A percentile compares a stretch with the other conserved stretches of the same genome.
Evolutionary conservation across 2,329 filamentous ascomycete species (phyloP).

Genomic region (Neophaeococcomyces aloes): DNA sequence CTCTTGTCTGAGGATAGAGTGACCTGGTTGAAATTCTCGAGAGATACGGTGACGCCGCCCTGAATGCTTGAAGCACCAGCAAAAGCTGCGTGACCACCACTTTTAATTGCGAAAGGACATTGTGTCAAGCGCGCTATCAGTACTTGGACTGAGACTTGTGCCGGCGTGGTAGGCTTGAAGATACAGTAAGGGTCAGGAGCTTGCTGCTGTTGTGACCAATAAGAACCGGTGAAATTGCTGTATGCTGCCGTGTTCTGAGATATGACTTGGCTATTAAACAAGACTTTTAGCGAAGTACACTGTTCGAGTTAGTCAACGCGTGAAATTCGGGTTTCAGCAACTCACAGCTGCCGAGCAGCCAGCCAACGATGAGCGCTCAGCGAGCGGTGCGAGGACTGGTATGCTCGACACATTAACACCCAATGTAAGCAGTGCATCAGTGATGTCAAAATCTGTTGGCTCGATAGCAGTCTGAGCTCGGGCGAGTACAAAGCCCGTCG

Average conservation of each 20-base stretch:
- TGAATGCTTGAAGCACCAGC: slow-evolving; percentile 43
- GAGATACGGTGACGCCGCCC: slow-evolving; percentile 29
- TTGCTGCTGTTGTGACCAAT: slow-evolving; percentile 31
- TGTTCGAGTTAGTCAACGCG: background rate
- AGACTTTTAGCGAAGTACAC: slow-evolving; percentile 11
- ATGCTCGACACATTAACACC: slow-evolving; percentile 11
- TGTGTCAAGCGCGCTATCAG: slow-evolving; percentile 24
- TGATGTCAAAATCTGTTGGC: slow-evolving; percentile 12
- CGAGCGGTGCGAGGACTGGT: slow-evolving; percentile 4
- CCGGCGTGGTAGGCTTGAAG: slow-evolving; percentile 24
- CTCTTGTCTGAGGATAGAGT: slow-evolving; percentile 24
- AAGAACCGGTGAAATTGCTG: slow-evolving; percentile 18
- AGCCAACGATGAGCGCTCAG: slow-evolving; percentile 7
- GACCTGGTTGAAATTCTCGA: slow-evolving; percentile 25
- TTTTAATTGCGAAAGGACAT: slow-evolving; percentile 44
- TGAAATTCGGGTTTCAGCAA: background rate
- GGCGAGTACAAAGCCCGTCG: slow-evolving; percentile 1
- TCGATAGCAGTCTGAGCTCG: slow-evolving; percentile 9
- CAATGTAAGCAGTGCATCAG: slow-evolving; percentile 10
- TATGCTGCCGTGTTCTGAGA: slow-evolving; percentile 12
- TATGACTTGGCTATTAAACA: slow-evolving; percentile 14
- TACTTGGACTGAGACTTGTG: slow-evolving; percentile 26
- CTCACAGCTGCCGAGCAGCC: slow-evolving; percentile 10
- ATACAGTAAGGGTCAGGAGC: slow-evolving; percentile 27
- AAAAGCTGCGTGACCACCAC: slow-evolving; percentile 49